Percentiles rank a stretch among this genome's conserved stretches.
phyloP scores from a whole-genome alignment of 768 basidiomycete genomes.

The Porpolomopsis calyptriformis region DNA sequence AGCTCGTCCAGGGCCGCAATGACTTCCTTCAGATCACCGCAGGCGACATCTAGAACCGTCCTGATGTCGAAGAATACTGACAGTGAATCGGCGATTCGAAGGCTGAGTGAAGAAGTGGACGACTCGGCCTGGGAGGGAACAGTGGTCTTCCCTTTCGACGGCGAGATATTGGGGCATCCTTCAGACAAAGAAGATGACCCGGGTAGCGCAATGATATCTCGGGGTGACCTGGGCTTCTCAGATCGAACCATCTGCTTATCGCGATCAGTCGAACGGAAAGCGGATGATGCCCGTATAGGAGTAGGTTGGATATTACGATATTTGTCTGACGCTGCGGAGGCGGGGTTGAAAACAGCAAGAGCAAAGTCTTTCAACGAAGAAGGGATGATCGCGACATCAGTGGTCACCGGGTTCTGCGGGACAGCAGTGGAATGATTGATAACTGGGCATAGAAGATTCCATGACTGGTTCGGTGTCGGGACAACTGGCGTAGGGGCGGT shows the following conservation, averaged over 20 bases:
- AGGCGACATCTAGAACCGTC: constrained; percentile 32
- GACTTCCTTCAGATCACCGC: constrained; percentile 45
- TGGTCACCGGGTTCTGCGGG: constrained; percentile 16
- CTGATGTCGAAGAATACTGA: constrained; percentile 39
- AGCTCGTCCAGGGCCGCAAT: constrained; percentile 51
- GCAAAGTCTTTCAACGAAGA: constrained; percentile 41
- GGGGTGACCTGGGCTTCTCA: constrained; percentile 18
- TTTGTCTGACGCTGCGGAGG: constrained; percentile 33
- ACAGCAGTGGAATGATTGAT: constrained; percentile 29
- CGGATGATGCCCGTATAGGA: neutral
- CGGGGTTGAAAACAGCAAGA: constrained; percentile 39
- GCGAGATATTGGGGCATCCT: constrained; percentile 7
- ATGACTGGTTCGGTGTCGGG: constrained; percentile 20
- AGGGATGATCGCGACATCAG: constrained; percentile 23
- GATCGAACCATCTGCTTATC: constrained; percentile 10
- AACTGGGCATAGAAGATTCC: constrained; percentile 32
- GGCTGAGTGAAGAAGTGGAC: constrained; percentile 25
- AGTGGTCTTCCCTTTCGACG: constrained; percentile 19
- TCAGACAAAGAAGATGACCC: constrained; percentile 13
- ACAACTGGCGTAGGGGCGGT: constrained; percentile 20
- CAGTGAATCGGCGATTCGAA: constrained; percentile 35
- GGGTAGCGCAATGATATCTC: constrained; percentile 26
- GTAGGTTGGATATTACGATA: constrained; percentile 10
- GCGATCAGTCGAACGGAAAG: neutral
- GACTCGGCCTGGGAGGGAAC: constrained; percentile 17